phyloP scores from a whole-genome alignment of 768 basidiomycete species.

The Macrocybe gigantea region DNA sequence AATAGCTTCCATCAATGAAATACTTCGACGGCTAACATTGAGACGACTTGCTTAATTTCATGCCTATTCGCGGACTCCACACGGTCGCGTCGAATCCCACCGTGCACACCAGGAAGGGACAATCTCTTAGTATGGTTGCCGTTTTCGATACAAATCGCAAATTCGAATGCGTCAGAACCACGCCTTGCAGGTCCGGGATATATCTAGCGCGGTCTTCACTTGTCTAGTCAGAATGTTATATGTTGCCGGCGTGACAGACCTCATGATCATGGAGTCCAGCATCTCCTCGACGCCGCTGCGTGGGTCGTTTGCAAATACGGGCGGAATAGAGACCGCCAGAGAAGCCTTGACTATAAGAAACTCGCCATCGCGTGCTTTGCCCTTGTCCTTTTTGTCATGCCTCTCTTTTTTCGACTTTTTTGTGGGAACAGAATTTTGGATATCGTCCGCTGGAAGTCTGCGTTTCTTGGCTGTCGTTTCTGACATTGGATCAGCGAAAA shows the following conservation, averaged over 20 bases:
- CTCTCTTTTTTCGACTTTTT: constrained; percentile 34
- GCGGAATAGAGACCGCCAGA: constrained; percentile 71
- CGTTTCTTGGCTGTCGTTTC: constrained; percentile 39
- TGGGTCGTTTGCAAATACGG: constrained; percentile 73
- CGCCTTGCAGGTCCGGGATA: constrained; percentile 79
- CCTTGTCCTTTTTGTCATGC: constrained; percentile 28
- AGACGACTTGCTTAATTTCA: constrained; percentile 60
- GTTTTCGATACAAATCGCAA: constrained; percentile 57
- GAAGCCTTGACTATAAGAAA: constrained; percentile 62
- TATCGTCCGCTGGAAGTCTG: constrained; percentile 29
- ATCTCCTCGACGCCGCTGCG: constrained; percentile 77
- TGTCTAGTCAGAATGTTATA: background rate
- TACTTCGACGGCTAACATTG: background rate
- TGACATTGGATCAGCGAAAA: constrained; percentile 16
- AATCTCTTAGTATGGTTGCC: constrained; percentile 72
- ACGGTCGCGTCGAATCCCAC: constrained; percentile 79
- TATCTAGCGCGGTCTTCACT: constrained; percentile 47
- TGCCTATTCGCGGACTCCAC: constrained; percentile 83
- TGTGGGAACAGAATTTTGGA: constrained; percentile 17
- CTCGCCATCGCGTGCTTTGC: constrained; percentile 38
- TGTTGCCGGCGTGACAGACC: constrained; percentile 40
- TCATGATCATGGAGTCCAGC: constrained; percentile 93
- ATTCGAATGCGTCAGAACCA: constrained; percentile 83
- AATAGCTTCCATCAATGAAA: background rate
- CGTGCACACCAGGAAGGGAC: constrained; percentile 75